Evolutionary conservation across 2,329 filamentous ascomycete species (phyloP).

Genomic region (Paecilomyces sp.): DNA sequence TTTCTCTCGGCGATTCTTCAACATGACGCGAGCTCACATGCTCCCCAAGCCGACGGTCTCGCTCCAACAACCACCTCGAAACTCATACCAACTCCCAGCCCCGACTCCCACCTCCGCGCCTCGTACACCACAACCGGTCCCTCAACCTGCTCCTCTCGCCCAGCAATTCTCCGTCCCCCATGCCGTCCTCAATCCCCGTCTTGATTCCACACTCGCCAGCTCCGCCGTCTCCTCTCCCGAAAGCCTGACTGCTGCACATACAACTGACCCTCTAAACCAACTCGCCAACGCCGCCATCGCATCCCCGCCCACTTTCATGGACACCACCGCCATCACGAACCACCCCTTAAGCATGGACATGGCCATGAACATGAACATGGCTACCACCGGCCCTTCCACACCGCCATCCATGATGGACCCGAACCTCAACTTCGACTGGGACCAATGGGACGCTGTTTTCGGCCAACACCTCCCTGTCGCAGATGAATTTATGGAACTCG

Average conservation of each 20-base stretch:
- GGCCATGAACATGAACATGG: neutral
- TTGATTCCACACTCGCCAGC: constrained; percentile 4
- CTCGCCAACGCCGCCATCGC: constrained; percentile 3
- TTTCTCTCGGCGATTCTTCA: constrained; percentile 28
- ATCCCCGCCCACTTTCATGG: constrained; percentile 12
- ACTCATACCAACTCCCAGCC: constrained; percentile 14
- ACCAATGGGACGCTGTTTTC: constrained; percentile 43
- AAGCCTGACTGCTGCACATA: constrained; percentile 4
- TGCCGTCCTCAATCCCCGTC: neutral
- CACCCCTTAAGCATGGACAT: neutral
- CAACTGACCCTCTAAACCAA: constrained; percentile 2
- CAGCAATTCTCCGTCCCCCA: neutral
- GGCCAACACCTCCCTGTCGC: constrained; percentile 39
- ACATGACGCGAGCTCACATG: constrained; percentile 25
- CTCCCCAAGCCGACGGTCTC: constrained; percentile 14
- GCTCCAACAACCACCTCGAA: constrained; percentile 17
- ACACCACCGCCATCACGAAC: constrained; percentile 4
- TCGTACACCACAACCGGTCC: constrained; percentile 1
- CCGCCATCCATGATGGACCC: constrained; percentile 32
- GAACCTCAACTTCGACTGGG: constrained; percentile 42
- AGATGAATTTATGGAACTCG: constrained; percentile 37
- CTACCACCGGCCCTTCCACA: constrained; percentile 14
- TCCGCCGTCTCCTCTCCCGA: constrained; percentile 11
- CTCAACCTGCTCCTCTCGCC: neutral
- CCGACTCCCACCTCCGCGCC: constrained; percentile 4